Percentiles rank a stretch among this genome's conserved stretches.
Conservation (phyloP, 768 basidiomycete genomes). For the Trichaptum fuscoviolaceum region DNA sequence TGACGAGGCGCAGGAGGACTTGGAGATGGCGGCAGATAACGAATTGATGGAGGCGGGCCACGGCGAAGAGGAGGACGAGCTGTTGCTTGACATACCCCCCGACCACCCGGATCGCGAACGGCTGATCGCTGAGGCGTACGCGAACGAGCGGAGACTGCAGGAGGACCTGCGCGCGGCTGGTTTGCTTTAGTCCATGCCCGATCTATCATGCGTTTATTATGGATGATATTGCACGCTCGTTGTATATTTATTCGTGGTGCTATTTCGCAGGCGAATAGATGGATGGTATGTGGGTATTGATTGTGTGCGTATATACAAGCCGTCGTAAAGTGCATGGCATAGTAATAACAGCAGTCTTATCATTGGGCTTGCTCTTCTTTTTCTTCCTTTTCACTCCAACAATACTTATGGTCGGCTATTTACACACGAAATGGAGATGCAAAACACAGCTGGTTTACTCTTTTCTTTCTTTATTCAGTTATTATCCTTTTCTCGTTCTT, state of each 20-base stretch:
- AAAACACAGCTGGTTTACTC: too few species aligned
- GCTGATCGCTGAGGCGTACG: constrained; percentile 40
- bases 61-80: constrained; percentile 20
- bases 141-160: constrained; percentile 52
- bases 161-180: constrained; percentile 60
- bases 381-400: too few species aligned
- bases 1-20: neutral
- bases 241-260: neutral
- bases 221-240: neutral
- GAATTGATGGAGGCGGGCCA: constrained; percentile 26
- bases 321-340: neutral
- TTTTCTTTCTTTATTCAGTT: too few species aligned
- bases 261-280: neutral
- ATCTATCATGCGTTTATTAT: neutral
- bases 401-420: too few species aligned
- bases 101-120: constrained; percentile 39
- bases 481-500: too few species aligned
- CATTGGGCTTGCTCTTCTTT: too few species aligned
- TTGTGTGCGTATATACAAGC: neutral
- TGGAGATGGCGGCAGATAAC: constrained; percentile 16
- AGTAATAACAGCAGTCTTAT: too few species aligned
- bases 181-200: constrained; percentile 36
- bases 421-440: too few species aligned
- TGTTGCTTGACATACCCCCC: constrained; percentile 35
- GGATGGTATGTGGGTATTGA: too few species aligned